Percentiles rank a stretch among this genome's conserved stretches.
phyloP scores from a whole-genome alignment of 441 rosid genomes.

The Corymbia citriodora region DNA sequence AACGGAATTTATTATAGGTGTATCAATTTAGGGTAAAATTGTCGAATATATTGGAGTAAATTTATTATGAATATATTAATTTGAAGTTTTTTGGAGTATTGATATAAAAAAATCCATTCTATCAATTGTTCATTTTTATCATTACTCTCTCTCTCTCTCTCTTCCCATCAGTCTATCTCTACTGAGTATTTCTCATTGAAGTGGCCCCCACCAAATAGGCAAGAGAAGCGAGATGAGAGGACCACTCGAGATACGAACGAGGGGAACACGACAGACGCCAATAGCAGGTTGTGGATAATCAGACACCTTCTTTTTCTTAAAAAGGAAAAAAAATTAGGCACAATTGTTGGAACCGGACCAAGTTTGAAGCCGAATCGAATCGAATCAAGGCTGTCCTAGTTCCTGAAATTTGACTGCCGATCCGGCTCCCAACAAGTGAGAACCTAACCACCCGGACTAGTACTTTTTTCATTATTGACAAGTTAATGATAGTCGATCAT shows the following conservation, averaged over 20 bases:
- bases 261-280: neutral
- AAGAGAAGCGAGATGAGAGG: neutral
- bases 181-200: neutral
- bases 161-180: neutral
- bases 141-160: neutral
- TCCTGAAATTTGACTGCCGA: neutral
- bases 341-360: neutral
- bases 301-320: neutral
- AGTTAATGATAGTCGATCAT: neutral
- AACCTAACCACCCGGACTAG: neutral
- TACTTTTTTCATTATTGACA: neutral
- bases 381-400: fast-evolving
- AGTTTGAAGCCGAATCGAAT: neutral
- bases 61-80: no score
- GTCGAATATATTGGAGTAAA: no score
- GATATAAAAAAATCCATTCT: neutral
- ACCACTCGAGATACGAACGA: neutral
- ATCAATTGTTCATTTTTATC: neutral
- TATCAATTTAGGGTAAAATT: no score
- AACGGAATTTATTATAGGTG: no score
- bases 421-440: no score
- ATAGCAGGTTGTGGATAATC: neutral
- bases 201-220: neutral
- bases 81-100: no score
- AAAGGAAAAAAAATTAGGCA: neutral